A percentile compares a stretch with the other conserved stretches of the same genome.
These are phyloP conservation scores for Alternaria hordeiaustralica DNA, from an alignment of 2,329 filamentous ascomycete genomes.

Conservation along the genomic window DNA sequence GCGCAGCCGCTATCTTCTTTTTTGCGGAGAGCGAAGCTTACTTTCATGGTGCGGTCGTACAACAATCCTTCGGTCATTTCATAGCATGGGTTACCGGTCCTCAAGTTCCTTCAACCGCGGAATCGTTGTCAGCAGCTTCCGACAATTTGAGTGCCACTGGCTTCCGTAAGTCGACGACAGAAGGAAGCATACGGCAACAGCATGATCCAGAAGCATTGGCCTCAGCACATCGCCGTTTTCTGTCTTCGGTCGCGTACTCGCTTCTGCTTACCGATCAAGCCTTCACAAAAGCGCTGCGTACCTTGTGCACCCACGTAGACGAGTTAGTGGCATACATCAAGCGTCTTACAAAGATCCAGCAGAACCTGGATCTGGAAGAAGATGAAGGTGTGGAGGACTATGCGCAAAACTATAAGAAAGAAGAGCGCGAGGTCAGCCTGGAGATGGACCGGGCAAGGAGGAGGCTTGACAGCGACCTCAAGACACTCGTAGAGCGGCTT, in stretches of 20 bases:
- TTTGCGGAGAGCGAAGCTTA: conserved; percentile 87
- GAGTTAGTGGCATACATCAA: conserved; percentile 78
- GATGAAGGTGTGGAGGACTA: conserved; percentile 78
- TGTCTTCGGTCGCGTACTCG: conserved; percentile 69
- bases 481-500: conserved; percentile 63
- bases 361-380: conserved; percentile 77
- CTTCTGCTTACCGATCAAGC: conserved; percentile 69
- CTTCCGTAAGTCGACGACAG: conserved; percentile 6
- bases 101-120: conserved; percentile 4
- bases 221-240: conserved; percentile 77
- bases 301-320: conserved; percentile 76
- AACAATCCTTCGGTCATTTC: conserved; percentile 81
- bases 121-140: conserved; percentile 8
- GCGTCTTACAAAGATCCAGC: conserved; percentile 78
- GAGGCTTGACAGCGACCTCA: conserved; percentile 71
- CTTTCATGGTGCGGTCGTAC: conserved; percentile 87
- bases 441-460: conserved; percentile 70
- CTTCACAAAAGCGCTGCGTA: conserved; percentile 71
- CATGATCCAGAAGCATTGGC: conserved; percentile 88
- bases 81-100: conserved; percentile 69
- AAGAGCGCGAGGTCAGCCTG: conserved; percentile 71
- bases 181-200: conserved; percentile 34
- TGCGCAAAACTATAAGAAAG: conserved; percentile 61
- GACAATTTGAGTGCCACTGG: conserved; percentile 6
- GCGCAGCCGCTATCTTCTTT: conserved; percentile 86